These are phyloP conservation scores for Penicillium thymicola DNA, from an alignment of 2,329 filamentous ascomycete species.

Conservation along the genomic window DNA sequence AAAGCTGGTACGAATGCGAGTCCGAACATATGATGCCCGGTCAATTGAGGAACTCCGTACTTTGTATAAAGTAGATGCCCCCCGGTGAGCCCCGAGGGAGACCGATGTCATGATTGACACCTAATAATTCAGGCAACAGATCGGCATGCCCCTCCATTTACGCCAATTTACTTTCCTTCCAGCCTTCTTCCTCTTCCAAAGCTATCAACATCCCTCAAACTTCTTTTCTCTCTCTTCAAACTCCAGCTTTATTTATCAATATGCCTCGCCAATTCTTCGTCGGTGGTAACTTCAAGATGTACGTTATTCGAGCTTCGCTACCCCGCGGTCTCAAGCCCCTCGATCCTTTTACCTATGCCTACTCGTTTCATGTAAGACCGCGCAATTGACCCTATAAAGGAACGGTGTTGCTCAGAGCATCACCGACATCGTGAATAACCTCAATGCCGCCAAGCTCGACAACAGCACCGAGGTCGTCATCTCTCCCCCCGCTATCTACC, in stretches of 20 bases:
- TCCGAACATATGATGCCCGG: not conserved
- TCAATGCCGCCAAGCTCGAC: constrained; percentile 76
- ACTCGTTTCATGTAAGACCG: constrained; percentile 2
- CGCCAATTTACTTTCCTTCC: constrained; percentile 7
- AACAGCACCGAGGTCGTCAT: constrained; percentile 78
- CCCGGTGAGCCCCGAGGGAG: not conserved
- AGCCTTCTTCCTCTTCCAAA: constrained; percentile 9
- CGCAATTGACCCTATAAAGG: constrained; percentile 52
- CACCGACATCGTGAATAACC: constrained; percentile 82
- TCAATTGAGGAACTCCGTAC: not conserved
- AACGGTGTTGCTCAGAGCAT: constrained; percentile 90
- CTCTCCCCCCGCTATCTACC: constrained; percentile 85
- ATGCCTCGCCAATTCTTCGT: constrained; percentile 98
- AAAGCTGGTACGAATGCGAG: not conserved
- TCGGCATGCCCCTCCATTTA: constrained; percentile 20
- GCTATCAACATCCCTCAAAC: constrained; percentile 7
- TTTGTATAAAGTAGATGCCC: not conserved
- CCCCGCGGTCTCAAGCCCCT: constrained; percentile 27
- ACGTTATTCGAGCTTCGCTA: constrained; percentile 37
- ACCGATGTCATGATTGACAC: constrained; percentile 7
- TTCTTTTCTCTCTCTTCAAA: constrained; percentile 7
- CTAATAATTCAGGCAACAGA: constrained; percentile 1
- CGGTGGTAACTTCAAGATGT: constrained; percentile 99
- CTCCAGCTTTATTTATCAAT: constrained; percentile 43
- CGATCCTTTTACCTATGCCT: constrained; percentile 19